Evolutionary conservation across 805 yeast species (phyloP), one percentile per base, ranked within the genome.

Genomic region (Kuraishia hungarica): DNA sequence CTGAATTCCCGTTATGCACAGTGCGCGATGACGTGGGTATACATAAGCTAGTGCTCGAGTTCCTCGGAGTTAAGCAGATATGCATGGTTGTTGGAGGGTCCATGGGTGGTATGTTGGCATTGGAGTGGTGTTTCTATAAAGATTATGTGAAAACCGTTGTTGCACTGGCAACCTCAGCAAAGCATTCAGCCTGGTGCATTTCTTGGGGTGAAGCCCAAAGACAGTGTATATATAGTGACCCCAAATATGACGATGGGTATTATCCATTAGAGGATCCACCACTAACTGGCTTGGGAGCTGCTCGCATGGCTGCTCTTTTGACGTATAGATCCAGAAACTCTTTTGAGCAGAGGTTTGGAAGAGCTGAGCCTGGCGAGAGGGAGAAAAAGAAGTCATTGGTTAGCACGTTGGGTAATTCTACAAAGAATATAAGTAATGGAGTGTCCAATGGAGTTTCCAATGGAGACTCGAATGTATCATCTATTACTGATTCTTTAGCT

Each of bases 141-240:
- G 79, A 76, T 1, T 94, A 81, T 65, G 96, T 94, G 39, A 78
- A 79, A 57, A 74, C 80, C 48, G 75, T 88, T 22, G 84, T 93
- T 15, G 93, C 97, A 0, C 72, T 93, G 54, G 99, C 99, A 1
- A 93, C 98, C 0, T 84, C 96, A 24, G 97, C 98, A 0, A 78
- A 96, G 64, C 96, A 92, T 50, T 87, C 96, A 1, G 99, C 99
- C 0, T 94, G 99, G 99, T 94, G 98, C 61, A 94, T 94, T 48
- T 89, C 97, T 2, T 94, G 99, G 99, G 93, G 96, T 54, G 99
- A 94, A 67, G 96, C 99, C 1, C 99, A 94, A 71, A 80, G 99
- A 62, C 99, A 94, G 68, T 84, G 96, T 59, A 90, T 94, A 28
- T 94, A 92, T 70, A 86, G 96, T 13, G 99, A 94, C 67, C 98